phyloP scores from a whole-genome alignment of 2,329 filamentous ascomycete genomes.

The Huntiella savannae region DNA sequence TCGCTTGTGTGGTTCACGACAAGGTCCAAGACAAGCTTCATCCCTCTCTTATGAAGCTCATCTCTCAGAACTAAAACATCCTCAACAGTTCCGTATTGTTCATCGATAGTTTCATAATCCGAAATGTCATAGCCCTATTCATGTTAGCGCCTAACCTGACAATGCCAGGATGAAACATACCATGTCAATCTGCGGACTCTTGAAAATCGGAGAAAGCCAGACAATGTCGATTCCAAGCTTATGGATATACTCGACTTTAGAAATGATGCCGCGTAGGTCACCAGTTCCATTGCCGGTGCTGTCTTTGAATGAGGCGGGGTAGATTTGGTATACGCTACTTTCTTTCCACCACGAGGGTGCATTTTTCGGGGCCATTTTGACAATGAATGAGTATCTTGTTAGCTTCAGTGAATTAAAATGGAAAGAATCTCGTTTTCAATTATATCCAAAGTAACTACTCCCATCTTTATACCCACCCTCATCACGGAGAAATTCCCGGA shows the following conservation, averaged over 20 bases:
- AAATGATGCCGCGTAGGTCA: constrained; percentile 38
- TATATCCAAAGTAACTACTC: too few species aligned
- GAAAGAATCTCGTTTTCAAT: too few species aligned
- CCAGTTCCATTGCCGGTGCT: constrained; percentile 35
- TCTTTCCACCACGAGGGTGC: constrained; percentile 38
- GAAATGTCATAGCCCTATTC: constrained; percentile 46
- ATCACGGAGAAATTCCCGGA: too few species aligned
- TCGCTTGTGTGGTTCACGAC: constrained; percentile 53
- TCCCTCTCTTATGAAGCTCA: constrained; percentile 39
- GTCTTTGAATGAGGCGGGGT: constrained; percentile 42
- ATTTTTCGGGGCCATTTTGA: neutral
- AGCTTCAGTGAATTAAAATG: neutral
- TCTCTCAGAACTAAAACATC: constrained; percentile 47
- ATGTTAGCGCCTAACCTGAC: neutral
- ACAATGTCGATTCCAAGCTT: constrained; percentile 38
- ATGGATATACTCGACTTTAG: constrained; percentile 34
- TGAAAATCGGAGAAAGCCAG: constrained; percentile 31
- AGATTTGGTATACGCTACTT: constrained; percentile 40
- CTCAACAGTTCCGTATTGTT: constrained; percentile 44
- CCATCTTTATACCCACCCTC: too few species aligned
- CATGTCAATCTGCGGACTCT: constrained; percentile 46
- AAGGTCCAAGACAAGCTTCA: constrained; percentile 54
- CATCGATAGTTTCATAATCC: constrained; percentile 47
- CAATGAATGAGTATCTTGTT: neutral
- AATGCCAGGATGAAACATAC: constrained; percentile 14